Percentiles rank a stretch among this genome's conserved stretches.
phyloP scores from a whole-genome alignment of 2,329 filamentous ascomycete species.

The Truncatella angustata region DNA sequence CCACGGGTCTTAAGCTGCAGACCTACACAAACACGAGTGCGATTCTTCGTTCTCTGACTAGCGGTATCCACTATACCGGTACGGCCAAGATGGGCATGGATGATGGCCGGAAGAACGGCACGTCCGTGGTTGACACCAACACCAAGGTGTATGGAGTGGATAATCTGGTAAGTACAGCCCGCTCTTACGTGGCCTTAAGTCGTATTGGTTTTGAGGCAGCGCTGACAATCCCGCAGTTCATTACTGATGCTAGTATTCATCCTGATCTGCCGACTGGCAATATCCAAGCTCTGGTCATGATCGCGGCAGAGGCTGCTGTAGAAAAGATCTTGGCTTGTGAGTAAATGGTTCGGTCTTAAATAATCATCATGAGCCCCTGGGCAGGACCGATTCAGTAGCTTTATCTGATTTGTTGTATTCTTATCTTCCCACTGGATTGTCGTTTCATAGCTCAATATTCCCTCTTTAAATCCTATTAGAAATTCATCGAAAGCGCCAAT shows the following conservation, averaged over 20 bases:
- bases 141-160: constrained; percentile 8
- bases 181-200: neutral
- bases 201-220: neutral
- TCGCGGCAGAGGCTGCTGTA: constrained; percentile 6
- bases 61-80: constrained; percentile 52
- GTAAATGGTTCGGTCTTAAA: neutral
- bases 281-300: constrained; percentile 3
- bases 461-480: too few relatives aligned
- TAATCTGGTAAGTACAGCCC: constrained; percentile 2
- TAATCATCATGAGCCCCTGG: too few relatives aligned
- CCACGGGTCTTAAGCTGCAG: neutral
- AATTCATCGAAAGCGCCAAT: too few relatives aligned
- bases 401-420: too few relatives aligned
- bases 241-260: constrained; percentile 6
- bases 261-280: constrained; percentile 7
- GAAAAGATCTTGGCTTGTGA: neutral
- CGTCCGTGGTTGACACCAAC: constrained; percentile 3
- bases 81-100: constrained; percentile 61
- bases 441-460: too few relatives aligned
- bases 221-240: neutral
- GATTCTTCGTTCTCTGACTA: neutral
- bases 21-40: neutral
- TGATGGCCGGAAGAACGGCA: constrained; percentile 51
- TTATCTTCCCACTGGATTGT: too few relatives aligned
- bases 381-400: too few relatives aligned